Conservation (phyloP, 768 basidiomycete species). For the Leccinum uliginosum region DNA sequence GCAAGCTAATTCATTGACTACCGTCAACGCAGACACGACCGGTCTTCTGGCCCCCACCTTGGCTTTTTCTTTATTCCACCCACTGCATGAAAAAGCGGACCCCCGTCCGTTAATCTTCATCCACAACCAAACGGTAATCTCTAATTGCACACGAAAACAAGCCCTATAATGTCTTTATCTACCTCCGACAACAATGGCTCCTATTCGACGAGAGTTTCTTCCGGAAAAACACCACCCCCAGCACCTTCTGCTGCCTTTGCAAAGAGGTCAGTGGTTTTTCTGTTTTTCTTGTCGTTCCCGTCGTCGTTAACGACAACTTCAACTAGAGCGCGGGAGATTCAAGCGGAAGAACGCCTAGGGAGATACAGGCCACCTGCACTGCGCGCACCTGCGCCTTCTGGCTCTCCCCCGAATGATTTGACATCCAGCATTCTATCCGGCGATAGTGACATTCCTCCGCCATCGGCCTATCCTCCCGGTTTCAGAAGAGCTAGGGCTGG, state of each 20-base stretch:
- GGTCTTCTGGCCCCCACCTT: constrained; percentile 16
- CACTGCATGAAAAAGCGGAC: constrained; percentile 31
- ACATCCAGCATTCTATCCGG: constrained; percentile 53
- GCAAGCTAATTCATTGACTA: constrained; percentile 30
- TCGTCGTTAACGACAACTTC: constrained; percentile 12
- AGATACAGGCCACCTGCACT: constrained; percentile 83
- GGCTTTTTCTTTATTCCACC: constrained; percentile 22
- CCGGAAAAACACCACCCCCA: constrained; percentile 87
- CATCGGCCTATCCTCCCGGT: constrained; percentile 77
- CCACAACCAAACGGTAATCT: constrained; percentile 57
- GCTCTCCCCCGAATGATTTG: constrained; percentile 69
- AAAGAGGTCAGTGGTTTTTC: constrained; percentile 57
- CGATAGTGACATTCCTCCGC: constrained; percentile 56
- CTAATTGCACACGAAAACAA: constrained; percentile 61
- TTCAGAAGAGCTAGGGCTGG: constrained; percentile 96
- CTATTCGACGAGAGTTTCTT: constrained; percentile 76
- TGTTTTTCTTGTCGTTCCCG: constrained; percentile 11
- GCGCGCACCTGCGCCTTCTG: constrained; percentile 59
- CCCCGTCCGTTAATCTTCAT: constrained; percentile 31
- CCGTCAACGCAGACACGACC: constrained; percentile 27
- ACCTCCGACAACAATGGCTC: constrained; percentile 76
- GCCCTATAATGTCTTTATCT: constrained; percentile 88
- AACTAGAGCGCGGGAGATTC: constrained; percentile 77
- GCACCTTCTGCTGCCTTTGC: constrained; percentile 87
- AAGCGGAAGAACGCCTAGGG: constrained; percentile 66